Evolutionary conservation across 768 basidiomycete genomes (phyloP).

Genomic region (Lentinula lateritia): DNA sequence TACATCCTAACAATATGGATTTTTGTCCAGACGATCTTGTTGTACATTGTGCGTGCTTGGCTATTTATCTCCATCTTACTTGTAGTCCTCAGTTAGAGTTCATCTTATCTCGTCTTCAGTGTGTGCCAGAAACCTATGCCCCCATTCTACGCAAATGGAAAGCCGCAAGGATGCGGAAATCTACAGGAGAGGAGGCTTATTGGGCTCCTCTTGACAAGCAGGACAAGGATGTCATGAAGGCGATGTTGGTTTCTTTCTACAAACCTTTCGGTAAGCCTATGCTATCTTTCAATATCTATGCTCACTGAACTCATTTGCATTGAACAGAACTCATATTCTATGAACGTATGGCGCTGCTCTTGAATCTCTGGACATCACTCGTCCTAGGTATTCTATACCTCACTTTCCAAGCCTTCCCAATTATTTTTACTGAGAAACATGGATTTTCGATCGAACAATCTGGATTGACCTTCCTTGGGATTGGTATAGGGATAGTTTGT

Average conservation of each 20-base stretch:
- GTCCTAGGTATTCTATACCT: conserved; percentile 61
- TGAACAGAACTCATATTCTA: conserved; percentile 51
- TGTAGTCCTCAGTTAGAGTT: too few species aligned
- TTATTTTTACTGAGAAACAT: conserved; percentile 49
- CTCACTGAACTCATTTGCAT: neutral
- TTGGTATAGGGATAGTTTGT: conserved; percentile 50
- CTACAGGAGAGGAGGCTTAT: conserved; percentile 47
- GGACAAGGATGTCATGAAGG: conserved; percentile 34
- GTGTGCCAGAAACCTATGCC: conserved; percentile 69
- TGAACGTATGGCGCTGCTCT: conserved; percentile 72
- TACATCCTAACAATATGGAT: conserved; percentile 68
- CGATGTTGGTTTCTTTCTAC: conserved; percentile 55
- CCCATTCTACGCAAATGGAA: conserved; percentile 59
- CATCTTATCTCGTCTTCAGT: conserved; percentile 20
- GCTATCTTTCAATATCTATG: neutral
- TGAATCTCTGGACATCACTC: conserved; percentile 61
- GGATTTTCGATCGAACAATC: conserved; percentile 45
- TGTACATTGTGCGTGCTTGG: conserved; percentile 33
- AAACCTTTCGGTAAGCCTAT: conserved; percentile 61
- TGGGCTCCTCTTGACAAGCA: conserved; percentile 56
- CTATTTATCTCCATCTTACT: too few species aligned
- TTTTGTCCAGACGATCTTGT: conserved; percentile 41
- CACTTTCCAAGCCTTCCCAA: conserved; percentile 50
- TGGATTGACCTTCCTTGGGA: conserved; percentile 56
- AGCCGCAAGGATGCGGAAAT: conserved; percentile 51